These are phyloP conservation scores for Lipomyces kockii DNA, from an alignment of 805 yeast genomes.

Conservation along the genomic window DNA sequence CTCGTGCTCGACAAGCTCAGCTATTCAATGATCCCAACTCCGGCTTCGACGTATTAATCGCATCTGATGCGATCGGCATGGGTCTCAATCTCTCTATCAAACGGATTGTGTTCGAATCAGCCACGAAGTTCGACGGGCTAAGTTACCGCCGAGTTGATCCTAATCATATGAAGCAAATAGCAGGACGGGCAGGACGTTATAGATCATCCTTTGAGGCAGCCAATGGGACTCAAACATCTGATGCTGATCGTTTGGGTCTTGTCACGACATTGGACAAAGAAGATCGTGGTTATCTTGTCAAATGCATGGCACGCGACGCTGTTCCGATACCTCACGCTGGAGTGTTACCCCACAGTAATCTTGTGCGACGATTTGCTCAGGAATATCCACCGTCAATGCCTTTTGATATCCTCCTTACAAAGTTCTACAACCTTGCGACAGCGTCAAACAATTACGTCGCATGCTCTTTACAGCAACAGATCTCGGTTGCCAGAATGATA, in stretches of 20 bases:
- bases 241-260: constrained; percentile 33
- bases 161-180: constrained; percentile 86
- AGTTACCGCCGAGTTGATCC: constrained; percentile 54
- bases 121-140: constrained; percentile 72
- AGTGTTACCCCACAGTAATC: constrained; percentile 77
- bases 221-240: constrained; percentile 4
- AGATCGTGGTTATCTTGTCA: constrained; percentile 46
- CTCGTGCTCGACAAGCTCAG: constrained; percentile 80
- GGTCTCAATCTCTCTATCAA: constrained; percentile 84
- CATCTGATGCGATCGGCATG: constrained; percentile 98
- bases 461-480: constrained; percentile 49
- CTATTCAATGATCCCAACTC: constrained; percentile 72
- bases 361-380: constrained; percentile 70
- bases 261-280: constrained; percentile 40
- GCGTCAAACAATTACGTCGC: constrained; percentile 45
- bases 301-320: constrained; percentile 57
- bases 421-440: constrained; percentile 53
- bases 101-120: constrained; percentile 73
- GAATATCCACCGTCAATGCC: constrained; percentile 59
- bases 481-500: constrained; percentile 52
- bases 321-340: constrained; percentile 62
- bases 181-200: constrained; percentile 93
- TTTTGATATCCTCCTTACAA: constrained; percentile 53
- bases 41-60: constrained; percentile 78
- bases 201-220: constrained; percentile 37